Base-by-base conservation (phyloP, 805 yeast species). In the Candida germanica region DNA sequence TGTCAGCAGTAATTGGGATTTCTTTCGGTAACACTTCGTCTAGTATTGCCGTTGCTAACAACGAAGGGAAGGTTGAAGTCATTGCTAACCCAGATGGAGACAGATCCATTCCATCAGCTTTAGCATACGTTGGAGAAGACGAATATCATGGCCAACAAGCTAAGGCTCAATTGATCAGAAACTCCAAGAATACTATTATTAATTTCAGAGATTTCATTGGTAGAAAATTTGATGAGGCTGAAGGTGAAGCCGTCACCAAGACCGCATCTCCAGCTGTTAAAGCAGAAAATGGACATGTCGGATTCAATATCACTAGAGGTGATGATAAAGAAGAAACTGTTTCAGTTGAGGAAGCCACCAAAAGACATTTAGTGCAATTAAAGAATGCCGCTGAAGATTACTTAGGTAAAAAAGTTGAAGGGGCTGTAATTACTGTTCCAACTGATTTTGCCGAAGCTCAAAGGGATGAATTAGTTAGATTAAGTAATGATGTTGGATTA, bases 81-180 rank as follows among this genome's bases (percentile, higher is more conserved):
- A 91, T 93, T 61, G 98, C 98, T 50, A 91, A 93, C 79, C 96
- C 94, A 50, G 98, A 93, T 58, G 98, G 98, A 64, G 98, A 93
- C 69, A 87, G 98, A 71, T 77, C 91, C 42, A 93, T 93, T 59
- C 95, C 98, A 44, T 84, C 98, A 19, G 84, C 85, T 41, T 74
- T 93, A 43, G 80, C 97, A 13, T 93, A 89, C 61, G 88, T 88
- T 40, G 96, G 94, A 43, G 83, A 75, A 38, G 98, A 93, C 60
- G 98, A 93, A 70, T 93, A 87, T 69, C 97, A 93, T 59, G 98
- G 98, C 43, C 83, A 87, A 41, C 98, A 93, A 71, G 98, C 98
- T 40, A 69, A 81, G 51, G 89, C 88, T 39, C 97, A 93, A 69
- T 69, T 91, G 54, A 73, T 93, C 46, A 85, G 98, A 77, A 87